phyloP scores from a whole-genome alignment of 345 rosid genomes.

The Populus davidiana region DNA sequence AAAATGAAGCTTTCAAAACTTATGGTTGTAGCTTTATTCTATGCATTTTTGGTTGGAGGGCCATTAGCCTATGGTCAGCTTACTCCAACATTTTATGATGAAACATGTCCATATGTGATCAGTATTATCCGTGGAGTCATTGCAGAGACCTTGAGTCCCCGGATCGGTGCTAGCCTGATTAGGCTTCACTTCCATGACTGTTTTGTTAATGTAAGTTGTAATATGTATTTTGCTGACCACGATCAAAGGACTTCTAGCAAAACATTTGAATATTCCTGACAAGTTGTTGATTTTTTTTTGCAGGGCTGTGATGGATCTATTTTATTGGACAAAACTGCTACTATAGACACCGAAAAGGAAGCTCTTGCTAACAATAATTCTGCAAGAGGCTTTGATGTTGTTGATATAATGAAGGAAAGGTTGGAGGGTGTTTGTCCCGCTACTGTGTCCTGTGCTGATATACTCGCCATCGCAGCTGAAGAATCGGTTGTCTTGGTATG shows the following conservation, averaged over 20 bases:
- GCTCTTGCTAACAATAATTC: constrained; percentile 53
- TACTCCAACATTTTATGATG: constrained; percentile 30
- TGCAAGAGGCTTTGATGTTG: constrained; percentile 45
- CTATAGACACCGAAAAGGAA: constrained; percentile 47
- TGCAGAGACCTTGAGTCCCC: constrained; percentile 15
- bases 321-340: constrained; percentile 39
- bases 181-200: constrained; percentile 51
- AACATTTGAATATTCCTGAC: too few relatives aligned
- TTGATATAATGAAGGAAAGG: constrained; percentile 49
- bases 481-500: constrained; percentile 27
- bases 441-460: constrained; percentile 24
- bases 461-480: constrained; percentile 30
- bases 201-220: constrained; percentile 27
- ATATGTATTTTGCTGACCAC: too few relatives aligned
- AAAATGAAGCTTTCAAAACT: neutral
- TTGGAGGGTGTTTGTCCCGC: constrained; percentile 24
- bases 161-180: constrained; percentile 41
- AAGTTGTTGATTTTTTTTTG: neutral
- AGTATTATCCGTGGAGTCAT: constrained; percentile 19
- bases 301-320: constrained; percentile 53
- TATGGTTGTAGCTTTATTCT: neutral
- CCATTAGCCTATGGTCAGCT: constrained; percentile 22
- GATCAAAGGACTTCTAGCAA: too few relatives aligned
- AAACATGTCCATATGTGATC: constrained; percentile 28
- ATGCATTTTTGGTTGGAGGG: constrained; percentile 14